These are phyloP conservation scores for Hymenotorrendiella dingleyae DNA, from an alignment of 2,329 filamentous ascomycete species.

Conservation along the genomic window DNA sequence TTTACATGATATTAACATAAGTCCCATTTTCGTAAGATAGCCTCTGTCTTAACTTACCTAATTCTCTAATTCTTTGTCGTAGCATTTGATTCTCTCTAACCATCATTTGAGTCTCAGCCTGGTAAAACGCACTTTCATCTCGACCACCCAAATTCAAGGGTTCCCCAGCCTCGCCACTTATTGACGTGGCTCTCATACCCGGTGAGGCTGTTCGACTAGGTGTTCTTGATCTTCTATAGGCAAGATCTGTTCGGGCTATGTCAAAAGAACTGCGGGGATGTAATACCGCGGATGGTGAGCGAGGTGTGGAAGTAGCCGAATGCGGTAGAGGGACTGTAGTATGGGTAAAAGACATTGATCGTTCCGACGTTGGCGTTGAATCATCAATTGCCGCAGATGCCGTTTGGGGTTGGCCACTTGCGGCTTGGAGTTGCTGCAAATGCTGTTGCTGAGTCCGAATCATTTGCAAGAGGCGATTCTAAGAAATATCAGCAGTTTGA, in stretches of 20 bases:
- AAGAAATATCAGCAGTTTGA: constrained; percentile 7
- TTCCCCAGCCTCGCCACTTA: constrained; percentile 54
- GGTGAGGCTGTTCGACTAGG: constrained; percentile 52
- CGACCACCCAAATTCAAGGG: constrained; percentile 54
- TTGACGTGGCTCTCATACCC: constrained; percentile 50
- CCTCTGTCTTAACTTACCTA: constrained; percentile 45
- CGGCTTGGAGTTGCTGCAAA: constrained; percentile 52
- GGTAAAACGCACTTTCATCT: constrained; percentile 74
- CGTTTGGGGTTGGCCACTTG: constrained; percentile 32
- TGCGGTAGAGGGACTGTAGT: constrained; percentile 32
- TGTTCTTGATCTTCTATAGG: constrained; percentile 50
- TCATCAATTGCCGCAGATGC: constrained; percentile 36
- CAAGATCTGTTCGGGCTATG: constrained; percentile 47
- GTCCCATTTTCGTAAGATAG: background rate
- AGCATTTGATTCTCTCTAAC: constrained; percentile 80
- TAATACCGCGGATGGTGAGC: constrained; percentile 37
- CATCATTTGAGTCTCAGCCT: constrained; percentile 74
- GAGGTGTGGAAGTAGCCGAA: constrained; percentile 40
- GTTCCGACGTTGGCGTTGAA: constrained; percentile 39
- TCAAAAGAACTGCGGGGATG: constrained; percentile 55
- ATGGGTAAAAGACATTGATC: constrained; percentile 39
- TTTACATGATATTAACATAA: constrained; percentile 10
- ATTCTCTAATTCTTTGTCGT: constrained; percentile 64
- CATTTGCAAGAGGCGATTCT: constrained; percentile 73
- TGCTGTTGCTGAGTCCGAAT: constrained; percentile 72